Evolutionary conservation across 441 rosid species (phyloP), one percentile per base, ranked within the genome.

Genomic region (Corymbia citriodora): DNA sequence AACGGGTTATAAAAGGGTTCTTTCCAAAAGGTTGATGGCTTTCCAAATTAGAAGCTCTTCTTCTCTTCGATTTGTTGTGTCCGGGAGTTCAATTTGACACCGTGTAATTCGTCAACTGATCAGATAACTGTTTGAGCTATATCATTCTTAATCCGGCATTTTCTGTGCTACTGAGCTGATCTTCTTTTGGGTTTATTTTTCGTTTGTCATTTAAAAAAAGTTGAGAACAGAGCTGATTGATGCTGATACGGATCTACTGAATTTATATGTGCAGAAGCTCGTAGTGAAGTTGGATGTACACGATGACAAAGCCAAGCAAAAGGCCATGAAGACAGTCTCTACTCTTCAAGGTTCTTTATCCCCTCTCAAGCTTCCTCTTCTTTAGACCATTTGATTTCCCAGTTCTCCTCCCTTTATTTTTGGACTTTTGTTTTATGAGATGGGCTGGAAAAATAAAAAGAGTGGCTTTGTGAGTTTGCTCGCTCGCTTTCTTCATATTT

Each of bases 301-400:
- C 18, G 99, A 98, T 91, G 96, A 93, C 92, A 97, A 94, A 90
- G 98, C 95, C 85, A 98, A 98, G 94, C 98, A 96, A 89, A 98
- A 96, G 96, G 99, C 99, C 61, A 72, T 97, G 89, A 98, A 94
- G 94, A 96, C 96, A 36, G 98, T 96, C 91, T 95, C 99, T 81
- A 93, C 98, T 90, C 97, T 98, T 55, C 91, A 94, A 95, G 99
- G 99, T 98, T 91, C 49, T 68, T 53, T 50, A 79, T 86, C 33
- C 16, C 49, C n/a, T 54, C 49, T 36, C 65, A 57, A 54, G 70
- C 29, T 55, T 55, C 45, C 50, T 87, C 65, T 54, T 31, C n/a
- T 19, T 55, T 33, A 33, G 21, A 55, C 17, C 23, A 54, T 55
- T 17, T 23, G 50, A 6, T 31, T 55, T 33, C 31, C 31, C 16